A percentile compares a stretch with the other conserved stretches of the same genome.
Evolutionary conservation across 2,329 filamentous ascomycete species (phyloP).

Genomic region (Alternaria rosae): DNA sequence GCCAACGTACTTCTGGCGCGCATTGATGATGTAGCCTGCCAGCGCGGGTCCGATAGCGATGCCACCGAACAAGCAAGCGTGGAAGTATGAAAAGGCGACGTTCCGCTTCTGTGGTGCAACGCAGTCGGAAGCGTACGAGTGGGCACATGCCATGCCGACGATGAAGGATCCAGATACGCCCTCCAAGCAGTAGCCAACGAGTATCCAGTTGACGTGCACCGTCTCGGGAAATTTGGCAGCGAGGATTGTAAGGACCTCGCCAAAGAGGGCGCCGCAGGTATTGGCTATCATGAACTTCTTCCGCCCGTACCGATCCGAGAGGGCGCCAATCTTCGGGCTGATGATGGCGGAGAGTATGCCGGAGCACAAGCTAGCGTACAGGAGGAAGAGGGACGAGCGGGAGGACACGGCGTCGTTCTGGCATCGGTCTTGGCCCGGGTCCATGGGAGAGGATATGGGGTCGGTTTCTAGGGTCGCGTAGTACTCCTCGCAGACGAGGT

Average conservation of each 20-base stretch:
- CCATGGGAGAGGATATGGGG: conserved; percentile 48
- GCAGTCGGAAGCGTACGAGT: conserved; percentile 91
- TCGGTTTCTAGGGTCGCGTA: conserved; percentile 65
- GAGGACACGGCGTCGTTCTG: conserved; percentile 79
- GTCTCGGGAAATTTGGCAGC: conserved; percentile 76
- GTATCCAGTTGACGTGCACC: conserved; percentile 78
- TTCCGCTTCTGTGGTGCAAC: conserved; percentile 80
- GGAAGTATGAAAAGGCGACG: conserved; percentile 87
- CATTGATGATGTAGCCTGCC: conserved; percentile 78
- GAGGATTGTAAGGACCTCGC: conserved; percentile 79
- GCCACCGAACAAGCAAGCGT: conserved; percentile 88
- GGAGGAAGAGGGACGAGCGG: conserved; percentile 77
- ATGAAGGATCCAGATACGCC: conserved; percentile 90
- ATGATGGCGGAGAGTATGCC: conserved; percentile 82
- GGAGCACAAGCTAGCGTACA: conserved; percentile 75
- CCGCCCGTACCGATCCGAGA: conserved; percentile 88
- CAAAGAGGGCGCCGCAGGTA: conserved; percentile 75
- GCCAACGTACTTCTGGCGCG: conserved; percentile 38
- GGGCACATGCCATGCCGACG: conserved; percentile 76
- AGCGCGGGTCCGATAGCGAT: conserved; percentile 85
- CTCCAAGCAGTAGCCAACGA: conserved; percentile 79
- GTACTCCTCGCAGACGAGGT: conserved; percentile 84
- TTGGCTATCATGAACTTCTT: conserved; percentile 76
- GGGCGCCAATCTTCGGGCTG: conserved; percentile 80
- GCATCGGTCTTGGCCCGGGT: conserved; percentile 68